These are phyloP conservation scores for Sphenostylis stenocarpa DNA, from an alignment of 306 rosid genomes.

Conservation along the genomic window DNA sequence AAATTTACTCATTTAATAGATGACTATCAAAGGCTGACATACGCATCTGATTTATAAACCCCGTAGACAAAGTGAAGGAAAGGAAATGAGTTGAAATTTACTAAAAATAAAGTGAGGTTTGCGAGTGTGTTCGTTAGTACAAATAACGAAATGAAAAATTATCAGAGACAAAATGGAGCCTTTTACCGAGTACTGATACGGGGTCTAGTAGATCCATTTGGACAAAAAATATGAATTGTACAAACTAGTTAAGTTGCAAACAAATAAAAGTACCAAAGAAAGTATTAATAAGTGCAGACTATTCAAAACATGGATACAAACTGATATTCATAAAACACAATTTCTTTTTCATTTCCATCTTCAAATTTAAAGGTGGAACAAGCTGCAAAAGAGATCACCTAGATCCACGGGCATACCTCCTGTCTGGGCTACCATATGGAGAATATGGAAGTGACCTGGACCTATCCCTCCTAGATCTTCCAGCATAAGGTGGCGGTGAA, in stretches of 20 bases:
- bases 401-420: constrained; percentile 68
- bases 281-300: not conserved
- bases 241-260: not conserved
- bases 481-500: constrained; percentile 65
- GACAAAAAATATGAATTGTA: not conserved
- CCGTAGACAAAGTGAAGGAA: no score
- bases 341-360: no score
- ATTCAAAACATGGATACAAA: constrained; percentile 7
- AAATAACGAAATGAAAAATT: not conserved
- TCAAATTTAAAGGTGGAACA: no score
- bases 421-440: constrained; percentile 80
- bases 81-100: not conserved
- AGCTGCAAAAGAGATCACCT: constrained; percentile 45
- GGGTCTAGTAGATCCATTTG: not conserved
- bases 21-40: no score
- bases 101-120: no score
- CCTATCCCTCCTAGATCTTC: constrained; percentile 86
- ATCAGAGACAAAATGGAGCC: not conserved
- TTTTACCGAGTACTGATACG: no score
- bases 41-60: no score
- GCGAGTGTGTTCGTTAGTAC: no score
- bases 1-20: no score
- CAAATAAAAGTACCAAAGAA: not conserved
- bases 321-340: no score
- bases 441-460: constrained; percentile 71